Conservation (phyloP, 2,329 filamentous ascomycete species). For the Trichoderma aggressivum region DNA sequence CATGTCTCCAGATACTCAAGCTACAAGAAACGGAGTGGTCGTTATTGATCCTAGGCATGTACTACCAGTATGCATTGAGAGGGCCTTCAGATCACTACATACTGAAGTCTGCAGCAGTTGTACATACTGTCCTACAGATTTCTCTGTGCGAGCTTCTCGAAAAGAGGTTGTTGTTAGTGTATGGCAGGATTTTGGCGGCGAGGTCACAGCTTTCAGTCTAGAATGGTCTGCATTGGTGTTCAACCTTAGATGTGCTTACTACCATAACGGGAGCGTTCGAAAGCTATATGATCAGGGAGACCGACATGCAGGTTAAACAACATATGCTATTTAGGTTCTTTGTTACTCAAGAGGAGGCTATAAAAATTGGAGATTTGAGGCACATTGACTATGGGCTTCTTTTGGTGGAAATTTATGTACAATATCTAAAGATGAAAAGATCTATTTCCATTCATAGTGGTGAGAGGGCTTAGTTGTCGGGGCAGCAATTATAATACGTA, state of each 20-base stretch:
- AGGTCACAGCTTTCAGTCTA: not conserved
- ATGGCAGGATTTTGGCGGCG: slow-evolving; percentile 21
- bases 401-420: not conserved
- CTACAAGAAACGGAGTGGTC: not conserved
- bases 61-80: not conserved
- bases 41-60: not conserved
- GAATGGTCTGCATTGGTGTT: slow-evolving; percentile 4
- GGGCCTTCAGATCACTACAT: not conserved
- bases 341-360: not conserved
- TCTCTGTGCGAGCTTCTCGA: not conserved
- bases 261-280: not conserved
- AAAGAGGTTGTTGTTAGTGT: not conserved
- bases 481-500: not conserved
- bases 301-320: not conserved
- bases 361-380: not conserved
- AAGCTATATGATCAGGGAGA: not conserved
- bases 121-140: slow-evolving; percentile 15
- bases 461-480: not conserved
- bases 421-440: not conserved
- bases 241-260: not conserved
- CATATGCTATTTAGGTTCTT: not conserved
- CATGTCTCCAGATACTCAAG: not conserved
- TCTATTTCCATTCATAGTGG: not conserved
- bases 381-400: not conserved
- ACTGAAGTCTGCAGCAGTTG: slow-evolving; percentile 8